Evolutionary conservation across 2,329 filamentous ascomycete genomes (phyloP).

Genomic region (Triangularia verruculosa): DNA sequence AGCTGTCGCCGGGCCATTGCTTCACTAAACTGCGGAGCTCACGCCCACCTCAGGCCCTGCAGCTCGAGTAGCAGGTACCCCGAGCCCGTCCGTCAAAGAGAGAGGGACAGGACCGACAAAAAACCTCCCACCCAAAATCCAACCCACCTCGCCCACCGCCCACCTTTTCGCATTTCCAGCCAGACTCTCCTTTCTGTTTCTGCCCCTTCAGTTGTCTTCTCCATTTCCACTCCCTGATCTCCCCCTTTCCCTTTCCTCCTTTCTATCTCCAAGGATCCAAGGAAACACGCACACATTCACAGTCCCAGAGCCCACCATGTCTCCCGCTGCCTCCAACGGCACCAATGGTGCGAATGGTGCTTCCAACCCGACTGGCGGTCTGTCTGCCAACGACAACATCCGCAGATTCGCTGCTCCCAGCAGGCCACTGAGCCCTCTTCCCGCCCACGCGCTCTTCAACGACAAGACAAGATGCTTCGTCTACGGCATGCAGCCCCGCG

Average conservation of each 20-base stretch:
- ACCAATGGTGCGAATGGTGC: constrained; percentile 42
- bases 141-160: constrained; percentile 17
- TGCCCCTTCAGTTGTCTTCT: constrained; percentile 20
- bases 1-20: not conserved
- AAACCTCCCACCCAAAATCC: constrained; percentile 26
- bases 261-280: constrained; percentile 9
- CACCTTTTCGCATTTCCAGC: constrained; percentile 18
- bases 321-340: constrained; percentile 44
- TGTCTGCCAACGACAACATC: constrained; percentile 97
- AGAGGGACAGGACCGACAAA: constrained; percentile 23
- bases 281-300: not conserved
- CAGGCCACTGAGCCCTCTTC: constrained; percentile 83
- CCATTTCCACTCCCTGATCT: constrained; percentile 14
- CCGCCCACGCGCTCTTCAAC: constrained; percentile 91
- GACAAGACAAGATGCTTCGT: constrained; percentile 99
- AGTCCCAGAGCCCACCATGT: constrained; percentile 46
- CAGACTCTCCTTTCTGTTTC: not conserved
- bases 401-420: constrained; percentile 91
- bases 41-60: constrained; percentile 14
- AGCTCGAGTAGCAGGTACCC: not conserved
- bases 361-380: constrained; percentile 40
- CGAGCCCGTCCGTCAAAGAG: constrained; percentile 6
- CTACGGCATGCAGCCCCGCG: constrained; percentile 96
- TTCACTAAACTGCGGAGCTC: constrained; percentile 21
- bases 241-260: not conserved